Evolutionary conservation across 106 monocot species (phyloP), one percentile per base, ranked within the genome.

Genomic region (Dendrobium chrysotoxum): DNA sequence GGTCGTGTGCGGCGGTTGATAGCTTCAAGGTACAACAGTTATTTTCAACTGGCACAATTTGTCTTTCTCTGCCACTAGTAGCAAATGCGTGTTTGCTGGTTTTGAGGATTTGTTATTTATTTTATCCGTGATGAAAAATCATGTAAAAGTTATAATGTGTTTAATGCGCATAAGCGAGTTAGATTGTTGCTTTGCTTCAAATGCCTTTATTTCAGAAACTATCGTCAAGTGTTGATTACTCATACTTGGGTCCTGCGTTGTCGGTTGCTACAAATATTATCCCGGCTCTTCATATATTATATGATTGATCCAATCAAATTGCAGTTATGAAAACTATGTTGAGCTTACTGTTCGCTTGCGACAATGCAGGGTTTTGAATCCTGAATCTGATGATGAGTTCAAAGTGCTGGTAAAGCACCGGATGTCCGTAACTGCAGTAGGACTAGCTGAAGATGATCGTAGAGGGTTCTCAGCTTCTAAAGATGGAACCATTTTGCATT

Each of bases 391-490:
- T 20, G 89, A 89, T 76, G 84, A 80, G 73, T 92, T 92, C 71
- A 86, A 65, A 16, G 13, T 86, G 42, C 58, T 92, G 53, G 85
- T 89, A 55, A 94, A 92, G 83, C 97, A 98, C 80, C 87, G 79
- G 31, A 85, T 89, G 47, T 90, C 94, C 50, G 97, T 98, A 72
- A 92, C 94, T 75, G 90, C 94, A 20, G 82, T 94, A 45, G 85
- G 83, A 71, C 68, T 98, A 71, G 79, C 89, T 25, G 89, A 89
- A 72, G 94, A 91, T 86, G 94, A 94, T 72, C 17, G 46, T 9
- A 92, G 86, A 76, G 97, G 97, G 11, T 98, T 94, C 70, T 98
- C 97, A 40, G 89, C 92, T 77, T 94, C 97, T 13, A 98, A 98
- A 82, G 97, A 94, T 84, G 97, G 97, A 45, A 50, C 18, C 45